Percentiles rank a stretch among this genome's conserved stretches.
Conservation (phyloP, 345 rosid species). For the Arabidopsis arenosa region DNA sequence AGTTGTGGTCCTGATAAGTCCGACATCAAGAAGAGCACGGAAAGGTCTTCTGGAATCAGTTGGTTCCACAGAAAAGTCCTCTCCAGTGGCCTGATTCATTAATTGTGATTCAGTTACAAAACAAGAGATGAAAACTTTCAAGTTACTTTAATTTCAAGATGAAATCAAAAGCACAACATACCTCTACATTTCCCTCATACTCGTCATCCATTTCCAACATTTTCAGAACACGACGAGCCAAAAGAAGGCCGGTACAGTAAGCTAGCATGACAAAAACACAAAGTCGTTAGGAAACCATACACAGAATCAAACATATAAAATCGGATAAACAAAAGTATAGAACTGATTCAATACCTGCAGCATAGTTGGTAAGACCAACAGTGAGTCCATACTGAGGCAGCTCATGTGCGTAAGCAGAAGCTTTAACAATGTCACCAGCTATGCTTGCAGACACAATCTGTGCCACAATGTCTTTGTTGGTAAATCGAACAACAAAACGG, state of each 20-base stretch:
- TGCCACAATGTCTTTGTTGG: constrained; percentile 38
- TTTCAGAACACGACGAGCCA: constrained; percentile 41
- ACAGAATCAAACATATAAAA: not conserved
- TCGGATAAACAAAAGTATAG: not conserved
- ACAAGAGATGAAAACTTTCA: not conserved
- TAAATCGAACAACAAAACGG: constrained; percentile 71
- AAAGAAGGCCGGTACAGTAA: constrained; percentile 37
- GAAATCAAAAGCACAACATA: not conserved
- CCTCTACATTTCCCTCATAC: constrained; percentile 38
- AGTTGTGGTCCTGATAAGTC: constrained; percentile 38
- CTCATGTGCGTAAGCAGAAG: constrained; percentile 42
- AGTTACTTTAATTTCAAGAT: not conserved
- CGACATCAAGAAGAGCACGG: constrained; percentile 44
- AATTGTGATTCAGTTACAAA: not conserved
- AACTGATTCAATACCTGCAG: constrained; percentile 19
- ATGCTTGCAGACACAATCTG: constrained; percentile 41
- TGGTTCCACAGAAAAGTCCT: constrained; percentile 87
- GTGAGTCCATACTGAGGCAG: constrained; percentile 31
- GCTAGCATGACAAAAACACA: not conserved
- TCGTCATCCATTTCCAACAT: constrained; percentile 43
- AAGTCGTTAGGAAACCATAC: not conserved
- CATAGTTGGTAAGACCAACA: constrained; percentile 37
- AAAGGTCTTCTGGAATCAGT: constrained; percentile 38
- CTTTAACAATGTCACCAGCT: constrained; percentile 37
- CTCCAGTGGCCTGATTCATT: constrained; percentile 71